Base-by-base conservation (phyloP, 805 yeast genomes). In the Ogataea trehaloabstinens region DNA sequence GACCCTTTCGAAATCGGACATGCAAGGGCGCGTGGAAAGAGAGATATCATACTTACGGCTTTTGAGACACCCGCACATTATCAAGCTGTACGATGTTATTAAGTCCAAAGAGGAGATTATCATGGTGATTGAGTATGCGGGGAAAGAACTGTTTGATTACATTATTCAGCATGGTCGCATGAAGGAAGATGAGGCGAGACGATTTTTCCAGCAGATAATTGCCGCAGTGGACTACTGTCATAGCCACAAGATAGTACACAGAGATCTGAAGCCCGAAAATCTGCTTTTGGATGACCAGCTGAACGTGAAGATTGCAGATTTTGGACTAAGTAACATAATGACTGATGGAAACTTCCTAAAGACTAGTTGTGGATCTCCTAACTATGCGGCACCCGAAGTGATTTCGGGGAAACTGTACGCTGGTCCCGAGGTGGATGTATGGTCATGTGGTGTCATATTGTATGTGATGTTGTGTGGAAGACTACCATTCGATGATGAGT, bases 141-240 rank as follows among this genome's bases (percentile, higher is more conserved):
- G 95, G n/a, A 87, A 87, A 51, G 98, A 90, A 65, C 74, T 91
- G 54, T 91, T 91, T 56, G 98, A 91, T 56, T 90, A 91, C 60
- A 91, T 90, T 61, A 95, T 90, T 12, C 96, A 90, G 58, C 76
- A 88, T 56, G 97, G 96, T 25, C 81, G 85, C 55, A 85, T 90
- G 95, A 80, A 82, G 28, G 98, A 91, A 63, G 77, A 78, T 46
- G 96, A 90, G 61, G 97, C 95, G 0, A 72, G 97, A 41, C 70
- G 96, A 44, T 91, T 91, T 56, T 91, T 91, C 66, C 98, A 91
- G 63, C 98, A 91, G 63, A 91, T 91, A 34, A 88, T 91, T 41
- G 89, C 95, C 33, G 98, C 98, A 5, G 95, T 90, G 3, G 96
- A 89, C 55, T 91, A 91, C 66, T 90, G 98, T 58, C 98, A 90